Evolutionary conservation across 2,329 filamentous ascomycete species (phyloP).

Genomic region (Celoporthe dispersa): DNA sequence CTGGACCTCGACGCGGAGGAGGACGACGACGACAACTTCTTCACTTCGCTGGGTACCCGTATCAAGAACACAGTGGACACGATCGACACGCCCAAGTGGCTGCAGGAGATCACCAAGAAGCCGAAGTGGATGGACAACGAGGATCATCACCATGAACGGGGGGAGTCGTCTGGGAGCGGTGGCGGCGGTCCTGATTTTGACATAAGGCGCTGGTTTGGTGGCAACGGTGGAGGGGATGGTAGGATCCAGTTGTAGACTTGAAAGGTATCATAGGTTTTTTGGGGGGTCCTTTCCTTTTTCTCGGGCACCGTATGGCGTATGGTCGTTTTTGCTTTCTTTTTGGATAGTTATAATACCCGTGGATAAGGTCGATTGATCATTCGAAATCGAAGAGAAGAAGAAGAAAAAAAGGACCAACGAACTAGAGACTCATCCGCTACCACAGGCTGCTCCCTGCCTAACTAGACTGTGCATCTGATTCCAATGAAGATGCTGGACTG

Average conservation of each 20-base stretch:
- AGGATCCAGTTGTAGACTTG: constrained; percentile 38
- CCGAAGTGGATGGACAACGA: constrained; percentile 80
- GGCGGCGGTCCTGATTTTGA: constrained; percentile 42
- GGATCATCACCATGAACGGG: constrained; percentile 38
- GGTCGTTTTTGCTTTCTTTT: background rate
- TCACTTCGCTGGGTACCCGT: constrained; percentile 80
- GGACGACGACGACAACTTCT: constrained; percentile 80
- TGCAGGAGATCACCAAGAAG: constrained; percentile 74
- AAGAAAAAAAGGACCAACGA: too few species aligned
- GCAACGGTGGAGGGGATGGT: constrained; percentile 45
- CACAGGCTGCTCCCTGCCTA: background rate
- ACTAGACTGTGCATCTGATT: background rate
- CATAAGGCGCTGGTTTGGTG: constrained; percentile 64
- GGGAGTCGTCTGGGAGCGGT: constrained; percentile 31
- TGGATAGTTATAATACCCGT: constrained; percentile 20
- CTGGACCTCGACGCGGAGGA: constrained; percentile 43
- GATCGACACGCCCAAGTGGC: constrained; percentile 80
- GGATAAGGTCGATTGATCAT: background rate
- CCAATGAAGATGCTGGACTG: too few species aligned
- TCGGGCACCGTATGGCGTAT: constrained; percentile 12
- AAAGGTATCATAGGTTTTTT: constrained; percentile 9
- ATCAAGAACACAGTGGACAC: constrained; percentile 92
- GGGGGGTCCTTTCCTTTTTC: background rate
- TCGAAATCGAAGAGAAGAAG: background rate
- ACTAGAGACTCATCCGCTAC: background rate